Conservation (phyloP, 305 asterid genomes). For the Fraxinus albicans region DNA sequence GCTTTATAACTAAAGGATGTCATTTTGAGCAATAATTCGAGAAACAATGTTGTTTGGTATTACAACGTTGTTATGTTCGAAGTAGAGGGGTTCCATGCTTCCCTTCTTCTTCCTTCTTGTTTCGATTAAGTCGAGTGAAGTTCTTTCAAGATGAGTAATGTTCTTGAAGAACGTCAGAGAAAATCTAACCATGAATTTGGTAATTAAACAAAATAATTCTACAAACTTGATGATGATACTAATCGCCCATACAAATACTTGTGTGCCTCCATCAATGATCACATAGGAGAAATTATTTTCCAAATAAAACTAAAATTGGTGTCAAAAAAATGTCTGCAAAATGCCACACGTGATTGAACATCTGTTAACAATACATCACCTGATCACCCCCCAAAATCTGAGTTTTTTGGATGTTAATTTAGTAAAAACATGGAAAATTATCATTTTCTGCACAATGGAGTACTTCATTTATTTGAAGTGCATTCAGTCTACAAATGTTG, state of each 20-base stretch:
- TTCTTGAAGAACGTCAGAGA: not conserved
- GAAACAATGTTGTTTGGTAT: too few species aligned
- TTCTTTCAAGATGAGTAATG: not conserved
- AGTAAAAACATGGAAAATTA: not conserved
- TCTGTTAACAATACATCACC: slow-evolving; percentile 13
- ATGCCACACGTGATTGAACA: slow-evolving; percentile 16
- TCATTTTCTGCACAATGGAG: slow-evolving; percentile 30
- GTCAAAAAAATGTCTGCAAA: not conserved
- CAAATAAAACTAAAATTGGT: not conserved
- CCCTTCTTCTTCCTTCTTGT: not conserved
- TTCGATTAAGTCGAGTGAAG: not conserved
- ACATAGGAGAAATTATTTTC: not conserved
- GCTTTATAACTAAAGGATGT: not conserved
- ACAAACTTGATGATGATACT: not conserved
- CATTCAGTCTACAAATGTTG: not conserved
- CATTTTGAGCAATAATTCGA: not conserved
- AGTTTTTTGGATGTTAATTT: not conserved
- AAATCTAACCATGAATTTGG: not conserved
- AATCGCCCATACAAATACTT: not conserved
- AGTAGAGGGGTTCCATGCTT: not conserved
- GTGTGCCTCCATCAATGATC: not conserved
- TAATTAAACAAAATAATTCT: not conserved
- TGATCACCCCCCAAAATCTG: not conserved
- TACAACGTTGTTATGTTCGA: not conserved
- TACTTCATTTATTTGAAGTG: slow-evolving; percentile 15